Base-by-base conservation (phyloP, 257 asterid genomes). In the Przewalskia tangutica region DNA sequence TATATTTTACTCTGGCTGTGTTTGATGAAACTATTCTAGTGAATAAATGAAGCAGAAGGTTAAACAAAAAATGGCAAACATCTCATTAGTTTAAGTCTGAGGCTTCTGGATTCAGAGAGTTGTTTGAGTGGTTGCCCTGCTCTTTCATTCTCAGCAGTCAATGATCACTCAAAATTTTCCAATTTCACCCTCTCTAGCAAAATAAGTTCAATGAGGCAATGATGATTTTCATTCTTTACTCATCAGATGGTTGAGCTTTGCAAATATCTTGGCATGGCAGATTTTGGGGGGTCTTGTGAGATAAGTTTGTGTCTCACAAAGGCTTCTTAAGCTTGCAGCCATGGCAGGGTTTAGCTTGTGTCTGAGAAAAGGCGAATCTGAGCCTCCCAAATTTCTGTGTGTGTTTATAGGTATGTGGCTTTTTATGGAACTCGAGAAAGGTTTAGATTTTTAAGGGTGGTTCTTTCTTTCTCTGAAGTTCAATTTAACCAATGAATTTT, bases 251-350 rank as follows among this genome's bases (percentile, higher is more conserved):
- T 13, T 4, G 56, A 51, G 4, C 14, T 51, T 51, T 51, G 56
- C 56, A 11, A 13, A 38, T 51, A 12, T 51, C 56, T 51, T 51
- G 14, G 56, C 56, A 2, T 51, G 56, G 56, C 16, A 51, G 16
- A 16, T 17, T 55, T 14, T 17, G 2, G 23, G 40, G 73, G 64
- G 81, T 38, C 67, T 2, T n/a, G 20, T 59, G 18, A 14, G 84
- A 38, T 51, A 51, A 16, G n/a, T 12, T 51, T 11, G 87, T 76
- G 58, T 81, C 87, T 81, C 82, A 80, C 34, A 13, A 81, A 84
- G 82, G 76, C 75, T 48, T 46, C 77, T 32, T 18, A 4, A 44
- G 42, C 5, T 38, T 67, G 77, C 77, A 67, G 77, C 77, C 77
- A 38, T 67, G 77, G 77, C 53, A 6, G 20, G 56, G 50, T 38